Evolutionary conservation across 306 rosid species (phyloP).

Genomic region (Dryas alaskensis): DNA sequence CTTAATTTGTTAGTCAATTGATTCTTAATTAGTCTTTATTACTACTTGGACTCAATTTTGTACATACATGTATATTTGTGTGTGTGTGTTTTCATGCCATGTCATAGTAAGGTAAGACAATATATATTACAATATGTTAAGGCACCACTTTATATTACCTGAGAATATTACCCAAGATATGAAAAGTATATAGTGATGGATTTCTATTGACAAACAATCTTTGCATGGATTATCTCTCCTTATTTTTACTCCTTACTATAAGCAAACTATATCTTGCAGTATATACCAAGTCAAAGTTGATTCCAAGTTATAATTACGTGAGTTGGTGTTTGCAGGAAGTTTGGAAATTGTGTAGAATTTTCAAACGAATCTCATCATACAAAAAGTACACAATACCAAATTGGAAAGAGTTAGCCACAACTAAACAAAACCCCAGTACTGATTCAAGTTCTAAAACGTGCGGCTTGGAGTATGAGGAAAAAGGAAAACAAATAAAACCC

Average conservation of each 20-base stretch:
- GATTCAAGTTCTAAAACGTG: slow-evolving; percentile 53
- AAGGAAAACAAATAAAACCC: too few relatives aligned
- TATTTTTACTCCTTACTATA: too few relatives aligned
- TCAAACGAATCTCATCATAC: slow-evolving; percentile 63
- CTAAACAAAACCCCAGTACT: slow-evolving; percentile 19
- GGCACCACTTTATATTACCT: too few relatives aligned
- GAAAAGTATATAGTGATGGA: too few relatives aligned
- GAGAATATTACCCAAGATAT: too few relatives aligned
- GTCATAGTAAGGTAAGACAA: too few relatives aligned
- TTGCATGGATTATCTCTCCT: too few relatives aligned
- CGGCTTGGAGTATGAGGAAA: slow-evolving; percentile 48
- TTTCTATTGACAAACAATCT: too few relatives aligned
- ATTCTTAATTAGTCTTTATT: neutral
- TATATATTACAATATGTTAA: too few relatives aligned
- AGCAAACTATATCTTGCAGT: too few relatives aligned
- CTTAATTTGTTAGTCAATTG: neutral
- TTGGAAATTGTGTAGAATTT: slow-evolving; percentile 85
- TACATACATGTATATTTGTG: too few relatives aligned
- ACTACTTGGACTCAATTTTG: neutral
- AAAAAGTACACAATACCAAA: slow-evolving; percentile 45
- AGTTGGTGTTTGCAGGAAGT: slow-evolving; percentile 61
- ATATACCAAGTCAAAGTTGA: neutral
- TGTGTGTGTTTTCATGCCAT: neutral
- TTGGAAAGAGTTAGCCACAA: slow-evolving; percentile 29
- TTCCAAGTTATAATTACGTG: neutral